Percentiles rank a stretch among this genome's conserved stretches.
These are phyloP conservation scores for Acrodontium crateriforme DNA, from an alignment of 2,329 filamentous ascomycete species.

Conservation along the genomic window DNA sequence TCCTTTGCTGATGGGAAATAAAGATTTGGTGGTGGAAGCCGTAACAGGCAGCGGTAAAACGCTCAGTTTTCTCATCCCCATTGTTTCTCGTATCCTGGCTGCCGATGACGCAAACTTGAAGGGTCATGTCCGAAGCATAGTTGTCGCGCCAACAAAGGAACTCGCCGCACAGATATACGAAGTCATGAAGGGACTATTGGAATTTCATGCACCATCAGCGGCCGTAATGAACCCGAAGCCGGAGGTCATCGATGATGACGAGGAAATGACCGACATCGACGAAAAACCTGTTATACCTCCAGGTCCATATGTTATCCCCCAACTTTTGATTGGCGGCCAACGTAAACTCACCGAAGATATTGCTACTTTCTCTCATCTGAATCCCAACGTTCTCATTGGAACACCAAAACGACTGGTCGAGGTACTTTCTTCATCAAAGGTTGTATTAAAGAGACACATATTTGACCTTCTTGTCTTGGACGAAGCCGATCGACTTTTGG, in stretches of 20 bases:
- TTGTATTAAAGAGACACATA: constrained; percentile 19
- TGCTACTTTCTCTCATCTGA: constrained; percentile 66
- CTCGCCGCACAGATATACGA: constrained; percentile 80
- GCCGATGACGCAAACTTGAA: constrained; percentile 72
- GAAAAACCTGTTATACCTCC: constrained; percentile 30
- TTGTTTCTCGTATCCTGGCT: constrained; percentile 69
- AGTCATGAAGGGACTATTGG: constrained; percentile 61
- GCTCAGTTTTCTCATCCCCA: constrained; percentile 68
- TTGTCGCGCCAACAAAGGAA: constrained; percentile 86
- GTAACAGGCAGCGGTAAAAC: constrained; percentile 90
- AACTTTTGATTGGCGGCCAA: constrained; percentile 74
- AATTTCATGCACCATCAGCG: constrained; percentile 71
- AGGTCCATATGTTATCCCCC: constrained; percentile 54
- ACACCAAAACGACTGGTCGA: constrained; percentile 85
- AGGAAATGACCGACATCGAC: constrained; percentile 25
- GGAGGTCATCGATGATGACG: constrained; percentile 24
- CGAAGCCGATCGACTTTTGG: constrained; percentile 82
- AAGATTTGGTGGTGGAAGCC: constrained; percentile 83
- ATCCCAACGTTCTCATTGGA: constrained; percentile 77
- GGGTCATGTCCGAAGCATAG: constrained; percentile 78
- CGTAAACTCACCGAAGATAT: constrained; percentile 76
- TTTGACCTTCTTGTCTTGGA: constrained; percentile 90
- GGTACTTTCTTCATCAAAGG: constrained; percentile 59
- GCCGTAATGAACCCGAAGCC: constrained; percentile 44
- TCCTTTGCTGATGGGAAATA: constrained; percentile 76